phyloP scores from a whole-genome alignment of 2,329 filamentous ascomycete genomes.

The Setomelanomma holmii region DNA sequence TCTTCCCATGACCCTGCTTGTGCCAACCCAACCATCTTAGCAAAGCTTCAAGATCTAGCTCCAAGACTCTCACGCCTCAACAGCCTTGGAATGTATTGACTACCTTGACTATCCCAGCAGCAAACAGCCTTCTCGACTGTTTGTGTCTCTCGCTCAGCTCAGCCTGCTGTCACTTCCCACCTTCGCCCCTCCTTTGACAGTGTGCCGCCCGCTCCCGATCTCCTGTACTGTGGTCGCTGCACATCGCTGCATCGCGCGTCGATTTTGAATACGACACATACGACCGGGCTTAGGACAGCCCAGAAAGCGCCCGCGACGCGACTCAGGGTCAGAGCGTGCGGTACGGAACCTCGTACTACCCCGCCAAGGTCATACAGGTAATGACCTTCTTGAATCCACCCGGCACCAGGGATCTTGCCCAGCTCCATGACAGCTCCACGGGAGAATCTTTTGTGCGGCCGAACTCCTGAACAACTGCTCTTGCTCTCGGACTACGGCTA shows the following conservation, averaged over 20 bases:
- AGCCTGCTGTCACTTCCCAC: slow-evolving; percentile 10
- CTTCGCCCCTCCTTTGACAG: slow-evolving; percentile 18
- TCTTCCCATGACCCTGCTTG: slow-evolving; percentile 25
- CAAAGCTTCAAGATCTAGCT: slow-evolving; percentile 20
- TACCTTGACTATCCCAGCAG: slow-evolving; percentile 31
- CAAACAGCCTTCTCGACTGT: slow-evolving; percentile 24
- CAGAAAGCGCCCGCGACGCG: slow-evolving; percentile 21
- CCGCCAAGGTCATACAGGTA: slow-evolving; percentile 33
- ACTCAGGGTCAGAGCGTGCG: slow-evolving; percentile 19
- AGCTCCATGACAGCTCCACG: slow-evolving; percentile 24
- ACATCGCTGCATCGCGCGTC: slow-evolving; percentile 3
- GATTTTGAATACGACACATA: slow-evolving; percentile 15
- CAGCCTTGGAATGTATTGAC: slow-evolving; percentile 16
- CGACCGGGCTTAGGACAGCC: slow-evolving; percentile 11
- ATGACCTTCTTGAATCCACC: slow-evolving; percentile 28
- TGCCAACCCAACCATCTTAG: slow-evolving; percentile 17
- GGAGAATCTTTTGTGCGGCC: slow-evolving; percentile 19
- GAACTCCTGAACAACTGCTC: slow-evolving; percentile 17
- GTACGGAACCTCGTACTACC: slow-evolving; percentile 16
- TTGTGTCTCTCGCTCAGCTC: slow-evolving; percentile 16
- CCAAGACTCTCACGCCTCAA: slow-evolving; percentile 18
- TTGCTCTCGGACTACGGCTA: slow-evolving; percentile 35
- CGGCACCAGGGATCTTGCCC: slow-evolving; percentile 30
- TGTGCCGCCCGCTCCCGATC: slow-evolving; percentile 11
- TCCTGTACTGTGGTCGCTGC: slow-evolving; percentile 7